These are phyloP conservation scores for Russula sp. DNA, from an alignment of 768 basidiomycete genomes.

Conservation along the genomic window DNA sequence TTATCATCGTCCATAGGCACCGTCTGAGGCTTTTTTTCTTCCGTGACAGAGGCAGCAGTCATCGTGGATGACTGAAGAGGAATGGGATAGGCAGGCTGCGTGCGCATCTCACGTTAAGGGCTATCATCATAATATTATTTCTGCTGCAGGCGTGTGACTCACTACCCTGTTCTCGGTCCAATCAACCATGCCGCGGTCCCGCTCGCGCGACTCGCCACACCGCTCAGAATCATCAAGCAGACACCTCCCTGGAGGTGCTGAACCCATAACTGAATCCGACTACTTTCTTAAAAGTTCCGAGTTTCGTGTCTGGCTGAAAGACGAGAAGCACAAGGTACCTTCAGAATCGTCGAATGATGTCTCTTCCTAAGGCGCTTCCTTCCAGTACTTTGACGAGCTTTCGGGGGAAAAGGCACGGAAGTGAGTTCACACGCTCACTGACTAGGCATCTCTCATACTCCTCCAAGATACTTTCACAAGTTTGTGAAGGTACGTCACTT, in stretches of 20 bases:
- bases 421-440: conserved; percentile 34
- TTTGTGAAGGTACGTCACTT: conserved; percentile 67
- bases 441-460: conserved; percentile 30
- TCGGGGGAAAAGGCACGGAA: conserved; percentile 76
- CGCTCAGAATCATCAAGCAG: conserved; percentile 10
- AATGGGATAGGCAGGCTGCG: not conserved
- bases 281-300: conserved; percentile 88
- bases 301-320: conserved; percentile 82
- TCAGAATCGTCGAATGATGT: conserved; percentile 1
- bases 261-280: conserved; percentile 72
- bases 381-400: conserved; percentile 81
- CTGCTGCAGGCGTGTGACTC: not conserved
- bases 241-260: conserved; percentile 48
- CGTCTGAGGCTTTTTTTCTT: conserved; percentile 21
- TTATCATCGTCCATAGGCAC: conserved; percentile 22
- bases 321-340: conserved; percentile 54
- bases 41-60: conserved; percentile 10
- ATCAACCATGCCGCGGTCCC: conserved; percentile 17
- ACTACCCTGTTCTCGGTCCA: not conserved
- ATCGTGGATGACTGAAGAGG: conserved; percentile 10
- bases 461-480: conserved; percentile 78
- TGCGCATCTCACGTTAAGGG: conserved; percentile 11
- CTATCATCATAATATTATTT: not conserved
- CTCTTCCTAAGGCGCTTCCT: not conserved
- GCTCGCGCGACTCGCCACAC: conserved; percentile 11